Conservation (phyloP, 2,329 filamentous ascomycete genomes). For the Fusarium begoniae region DNA sequence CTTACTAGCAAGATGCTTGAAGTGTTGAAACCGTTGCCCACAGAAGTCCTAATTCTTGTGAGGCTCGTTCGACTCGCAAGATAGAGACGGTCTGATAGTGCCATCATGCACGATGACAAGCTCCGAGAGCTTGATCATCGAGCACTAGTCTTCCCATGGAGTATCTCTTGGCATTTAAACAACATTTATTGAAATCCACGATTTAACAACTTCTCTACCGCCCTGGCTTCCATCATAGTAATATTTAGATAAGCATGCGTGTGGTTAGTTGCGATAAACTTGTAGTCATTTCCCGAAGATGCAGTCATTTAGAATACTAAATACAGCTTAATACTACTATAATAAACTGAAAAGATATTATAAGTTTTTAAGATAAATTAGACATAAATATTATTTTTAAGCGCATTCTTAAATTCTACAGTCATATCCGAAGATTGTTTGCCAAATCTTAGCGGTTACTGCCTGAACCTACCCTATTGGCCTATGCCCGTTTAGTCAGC, state of each 20-base stretch:
- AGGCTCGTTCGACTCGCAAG: background rate
- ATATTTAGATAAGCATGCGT: background rate
- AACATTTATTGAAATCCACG: no score
- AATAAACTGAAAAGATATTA: no score
- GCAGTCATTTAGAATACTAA: background rate
- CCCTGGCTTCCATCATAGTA: background rate
- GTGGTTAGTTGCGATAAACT: background rate
- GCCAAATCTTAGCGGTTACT: no score
- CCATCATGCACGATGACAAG: background rate
- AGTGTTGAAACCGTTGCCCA: background rate
- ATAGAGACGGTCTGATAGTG: background rate
- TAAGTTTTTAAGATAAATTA: rapidly evolving
- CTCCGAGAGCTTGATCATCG: background rate
- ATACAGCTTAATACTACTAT: background rate
- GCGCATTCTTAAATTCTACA: no score
- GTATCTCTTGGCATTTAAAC: no score
- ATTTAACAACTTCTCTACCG: rapidly evolving
- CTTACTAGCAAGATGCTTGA: background rate
- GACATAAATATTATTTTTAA: background rate
- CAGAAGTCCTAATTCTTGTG: background rate
- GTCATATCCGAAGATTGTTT: background rate
- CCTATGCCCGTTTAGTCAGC: background rate
- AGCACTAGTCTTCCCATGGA: background rate
- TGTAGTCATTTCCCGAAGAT: background rate
- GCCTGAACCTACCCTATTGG: background rate